Conservation (phyloP, 1,284 basidiomycete species). For the Cerioporus squamosus region DNA sequence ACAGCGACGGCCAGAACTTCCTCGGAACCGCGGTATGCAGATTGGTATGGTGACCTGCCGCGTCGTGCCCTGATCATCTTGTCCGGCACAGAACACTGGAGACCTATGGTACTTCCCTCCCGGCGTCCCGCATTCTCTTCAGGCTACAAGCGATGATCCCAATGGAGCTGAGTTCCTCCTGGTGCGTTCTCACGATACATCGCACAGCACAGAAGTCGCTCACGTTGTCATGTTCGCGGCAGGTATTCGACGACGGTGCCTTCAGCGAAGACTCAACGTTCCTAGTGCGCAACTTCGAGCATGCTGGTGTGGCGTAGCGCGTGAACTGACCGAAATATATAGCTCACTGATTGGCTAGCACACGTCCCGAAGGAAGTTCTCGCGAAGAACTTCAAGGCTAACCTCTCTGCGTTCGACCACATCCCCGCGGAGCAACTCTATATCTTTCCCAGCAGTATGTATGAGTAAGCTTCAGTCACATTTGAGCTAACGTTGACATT, state of each 20-base stretch:
- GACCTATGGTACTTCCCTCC: conserved; percentile 71
- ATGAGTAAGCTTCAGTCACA: not conserved
- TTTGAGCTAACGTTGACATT: too few relatives aligned
- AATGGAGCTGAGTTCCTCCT: conserved; percentile 74
- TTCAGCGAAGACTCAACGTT: conserved; percentile 49
- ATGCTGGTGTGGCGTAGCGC: too few relatives aligned
- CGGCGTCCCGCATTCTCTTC: conserved; percentile 53
- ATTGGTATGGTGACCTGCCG: not conserved
- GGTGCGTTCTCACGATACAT: conserved; percentile 35
- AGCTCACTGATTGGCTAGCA: conserved; percentile 41
- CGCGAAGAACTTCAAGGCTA: conserved; percentile 45
- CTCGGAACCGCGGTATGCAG: conserved; percentile 47
- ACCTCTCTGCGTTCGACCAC: conserved; percentile 38
- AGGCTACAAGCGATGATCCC: conserved; percentile 60
- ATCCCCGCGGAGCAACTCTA: conserved; percentile 40
- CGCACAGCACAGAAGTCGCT: too few relatives aligned
- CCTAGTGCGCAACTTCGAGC: conserved; percentile 25
- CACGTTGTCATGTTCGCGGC: not conserved
- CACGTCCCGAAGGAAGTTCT: conserved; percentile 50
- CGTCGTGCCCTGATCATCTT: not conserved
- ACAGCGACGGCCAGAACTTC: conserved; percentile 65
- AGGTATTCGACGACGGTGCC: conserved; percentile 43
- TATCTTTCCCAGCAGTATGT: conserved; percentile 38
- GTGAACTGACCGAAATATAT: not conserved
- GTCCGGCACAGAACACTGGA: conserved; percentile 33